Percentiles rank a stretch among this genome's conserved stretches.
Conservation (phyloP, 345 rosid species). For the Ricinus communis region DNA sequence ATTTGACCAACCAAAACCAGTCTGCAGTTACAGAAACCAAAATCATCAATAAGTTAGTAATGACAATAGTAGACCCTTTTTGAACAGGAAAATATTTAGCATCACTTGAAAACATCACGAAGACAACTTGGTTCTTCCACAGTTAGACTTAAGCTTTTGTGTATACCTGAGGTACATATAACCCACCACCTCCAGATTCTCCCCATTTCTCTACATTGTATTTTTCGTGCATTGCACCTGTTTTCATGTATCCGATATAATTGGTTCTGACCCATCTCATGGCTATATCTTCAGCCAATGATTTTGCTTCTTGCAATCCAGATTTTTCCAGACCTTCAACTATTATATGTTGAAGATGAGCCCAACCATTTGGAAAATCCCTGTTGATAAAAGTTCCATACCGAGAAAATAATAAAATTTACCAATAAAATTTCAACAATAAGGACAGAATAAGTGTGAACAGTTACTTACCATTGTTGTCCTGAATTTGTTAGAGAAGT, state of each 20-base stretch:
- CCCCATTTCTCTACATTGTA: constrained; percentile 49
- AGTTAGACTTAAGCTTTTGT: background rate
- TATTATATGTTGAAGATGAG: constrained; percentile 78
- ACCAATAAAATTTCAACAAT: background rate
- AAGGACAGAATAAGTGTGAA: background rate
- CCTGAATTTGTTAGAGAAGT: constrained; percentile 67
- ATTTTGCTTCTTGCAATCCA: constrained; percentile 45
- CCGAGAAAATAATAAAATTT: background rate
- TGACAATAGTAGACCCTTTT: background rate
- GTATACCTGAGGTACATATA: constrained; percentile 63
- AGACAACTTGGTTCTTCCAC: background rate
- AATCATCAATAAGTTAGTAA: background rate
- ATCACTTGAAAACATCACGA: background rate
- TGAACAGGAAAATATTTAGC: background rate
- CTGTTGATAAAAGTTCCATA: constrained; percentile 31
- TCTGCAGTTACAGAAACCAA: constrained; percentile 42
- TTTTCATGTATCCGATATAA: constrained; percentile 48
- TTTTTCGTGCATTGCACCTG: constrained; percentile 61
- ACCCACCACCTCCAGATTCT: constrained; percentile 67
- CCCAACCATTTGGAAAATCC: constrained; percentile 97
- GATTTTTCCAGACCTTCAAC: constrained; percentile 72
- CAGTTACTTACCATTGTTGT: constrained; percentile 76
- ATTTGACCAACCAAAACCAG: constrained; percentile 95
- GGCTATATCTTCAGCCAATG: constrained; percentile 72
- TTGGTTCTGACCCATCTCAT: constrained; percentile 73